These are phyloP conservation scores for Diplocarpon rosae DNA, from an alignment of 2,329 filamentous ascomycete species.

Conservation along the genomic window DNA sequence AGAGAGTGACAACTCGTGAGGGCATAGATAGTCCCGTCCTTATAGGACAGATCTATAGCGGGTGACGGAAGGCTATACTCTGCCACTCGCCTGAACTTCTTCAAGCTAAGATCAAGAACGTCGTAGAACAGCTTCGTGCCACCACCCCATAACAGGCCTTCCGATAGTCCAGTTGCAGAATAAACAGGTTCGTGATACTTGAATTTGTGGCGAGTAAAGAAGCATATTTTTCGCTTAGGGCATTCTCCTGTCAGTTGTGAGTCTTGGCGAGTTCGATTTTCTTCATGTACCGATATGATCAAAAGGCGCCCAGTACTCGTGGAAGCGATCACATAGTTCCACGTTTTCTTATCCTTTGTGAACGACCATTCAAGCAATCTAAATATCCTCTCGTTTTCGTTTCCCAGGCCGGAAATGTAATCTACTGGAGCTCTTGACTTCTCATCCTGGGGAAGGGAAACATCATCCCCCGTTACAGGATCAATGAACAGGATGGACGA, in stretches of 20 bases:
- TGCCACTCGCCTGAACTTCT: slow-evolving; percentile 38
- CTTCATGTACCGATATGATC: slow-evolving; percentile 38
- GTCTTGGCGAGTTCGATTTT: slow-evolving; percentile 8
- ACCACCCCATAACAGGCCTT: slow-evolving; percentile 46
- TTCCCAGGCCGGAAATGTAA: slow-evolving; percentile 45
- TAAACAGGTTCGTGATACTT: slow-evolving; percentile 39
- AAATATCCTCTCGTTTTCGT: slow-evolving; percentile 46
- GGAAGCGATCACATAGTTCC: slow-evolving; percentile 52
- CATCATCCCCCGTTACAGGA: slow-evolving; percentile 39
- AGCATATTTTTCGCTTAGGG: slow-evolving; percentile 31
- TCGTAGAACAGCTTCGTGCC: slow-evolving; percentile 45
- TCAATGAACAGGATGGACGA: slow-evolving; percentile 47
- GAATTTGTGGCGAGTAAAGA: slow-evolving; percentile 43
- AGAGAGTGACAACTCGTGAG: slow-evolving; percentile 45
- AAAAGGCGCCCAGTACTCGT: slow-evolving; percentile 43
- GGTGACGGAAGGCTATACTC: slow-evolving; percentile 41
- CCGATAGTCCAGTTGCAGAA: slow-evolving; percentile 42
- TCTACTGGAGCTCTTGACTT: slow-evolving; percentile 32
- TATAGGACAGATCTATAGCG: slow-evolving; percentile 38
- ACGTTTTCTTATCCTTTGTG: slow-evolving; percentile 43
- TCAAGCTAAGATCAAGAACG: slow-evolving; percentile 38
- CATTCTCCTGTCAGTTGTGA: not conserved
- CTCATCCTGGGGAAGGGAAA: slow-evolving; percentile 36
- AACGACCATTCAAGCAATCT: slow-evolving; percentile 55
- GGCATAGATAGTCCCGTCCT: slow-evolving; percentile 37